These are phyloP conservation scores for Pisolithus tinctorius DNA, from an alignment of 768 basidiomycete species.

Conservation along the genomic window DNA sequence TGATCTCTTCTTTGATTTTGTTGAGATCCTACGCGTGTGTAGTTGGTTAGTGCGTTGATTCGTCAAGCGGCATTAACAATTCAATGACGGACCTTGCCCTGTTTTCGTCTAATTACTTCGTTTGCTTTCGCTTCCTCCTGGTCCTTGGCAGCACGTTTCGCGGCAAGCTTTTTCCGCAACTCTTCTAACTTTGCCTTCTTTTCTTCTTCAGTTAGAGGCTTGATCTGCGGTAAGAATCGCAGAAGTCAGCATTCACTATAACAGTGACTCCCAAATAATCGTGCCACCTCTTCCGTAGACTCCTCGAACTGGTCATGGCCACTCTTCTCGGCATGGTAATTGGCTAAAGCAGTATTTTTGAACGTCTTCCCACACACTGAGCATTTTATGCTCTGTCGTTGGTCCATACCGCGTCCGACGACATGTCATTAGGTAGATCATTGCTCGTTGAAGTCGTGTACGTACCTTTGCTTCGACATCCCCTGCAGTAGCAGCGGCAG, in stretches of 20 bases:
- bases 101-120: conserved; percentile 77
- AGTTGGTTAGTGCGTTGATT: neutral
- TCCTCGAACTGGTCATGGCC: conserved; percentile 97
- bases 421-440: neutral
- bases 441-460: neutral
- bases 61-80: neutral
- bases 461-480: conserved; percentile 64
- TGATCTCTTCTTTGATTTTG: conserved; percentile 67
- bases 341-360: conserved; percentile 78
- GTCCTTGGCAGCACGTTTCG: conserved; percentile 69
- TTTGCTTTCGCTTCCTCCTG: conserved; percentile 67
- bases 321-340: conserved; percentile 90
- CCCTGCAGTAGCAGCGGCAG: conserved; percentile 16
- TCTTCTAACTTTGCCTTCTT: conserved; percentile 77
- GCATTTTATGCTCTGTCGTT: conserved; percentile 71
- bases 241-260: conserved; percentile 1
- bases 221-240: conserved; percentile 49
- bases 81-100: conserved; percentile 54
- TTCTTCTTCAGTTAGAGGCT: conserved; percentile 93
- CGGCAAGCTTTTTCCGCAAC: conserved; percentile 69
- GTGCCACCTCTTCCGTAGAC: conserved; percentile 78
- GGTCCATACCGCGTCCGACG: neutral
- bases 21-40: conserved; percentile 49
- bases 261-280: conserved; percentile 1
- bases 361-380: conserved; percentile 82